phyloP scores from a whole-genome alignment of 2,329 filamentous ascomycete species.

The Calycina herbarum region DNA sequence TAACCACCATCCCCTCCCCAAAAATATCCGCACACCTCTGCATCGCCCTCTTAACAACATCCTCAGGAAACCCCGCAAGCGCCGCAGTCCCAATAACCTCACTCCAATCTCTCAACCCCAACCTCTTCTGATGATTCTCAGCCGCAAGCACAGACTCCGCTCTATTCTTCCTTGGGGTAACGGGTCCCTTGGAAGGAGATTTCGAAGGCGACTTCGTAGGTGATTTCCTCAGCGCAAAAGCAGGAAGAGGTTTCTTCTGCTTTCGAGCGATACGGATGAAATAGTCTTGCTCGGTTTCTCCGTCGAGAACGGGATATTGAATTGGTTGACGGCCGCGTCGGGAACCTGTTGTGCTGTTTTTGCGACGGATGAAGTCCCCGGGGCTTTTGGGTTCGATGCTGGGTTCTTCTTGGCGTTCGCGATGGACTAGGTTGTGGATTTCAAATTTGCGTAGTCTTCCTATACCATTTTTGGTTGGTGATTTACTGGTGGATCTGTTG shows the following conservation, averaged over 20 bases:
- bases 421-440: slow-evolving; percentile 20
- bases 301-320: slow-evolving; percentile 30
- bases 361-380: slow-evolving; percentile 20
- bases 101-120: slow-evolving; percentile 68
- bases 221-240: slow-evolving; percentile 26
- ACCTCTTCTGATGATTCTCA: slow-evolving; percentile 16
- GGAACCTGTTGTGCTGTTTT: slow-evolving; percentile 19
- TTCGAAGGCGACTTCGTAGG: slow-evolving; percentile 10
- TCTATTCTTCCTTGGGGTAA: slow-evolving; percentile 17
- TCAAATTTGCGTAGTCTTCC: slow-evolving; percentile 31
- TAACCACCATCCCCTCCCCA: slow-evolving; percentile 64
- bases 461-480: slow-evolving; percentile 17
- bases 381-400: slow-evolving; percentile 11
- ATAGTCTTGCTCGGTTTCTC: slow-evolving; percentile 44
- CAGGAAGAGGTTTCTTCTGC: slow-evolving; percentile 43
- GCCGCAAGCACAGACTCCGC: slow-evolving; percentile 15
- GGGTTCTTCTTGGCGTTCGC: slow-evolving; percentile 4
- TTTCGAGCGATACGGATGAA: slow-evolving; percentile 47
- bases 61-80: slow-evolving; percentile 66
- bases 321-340: slow-evolving; percentile 31
- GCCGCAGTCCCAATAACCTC: slow-evolving; percentile 80
- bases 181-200: slow-evolving; percentile 4
- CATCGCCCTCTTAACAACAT: slow-evolving; percentile 67
- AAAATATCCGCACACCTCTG: slow-evolving; percentile 77
- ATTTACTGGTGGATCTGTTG: slow-evolving; percentile 1